A percentile compares a stretch with the other conserved stretches of the same genome.
Evolutionary conservation across 352 stramenopile genomes (phyloP).

Genomic region (Peronospora belbahrii): DNA sequence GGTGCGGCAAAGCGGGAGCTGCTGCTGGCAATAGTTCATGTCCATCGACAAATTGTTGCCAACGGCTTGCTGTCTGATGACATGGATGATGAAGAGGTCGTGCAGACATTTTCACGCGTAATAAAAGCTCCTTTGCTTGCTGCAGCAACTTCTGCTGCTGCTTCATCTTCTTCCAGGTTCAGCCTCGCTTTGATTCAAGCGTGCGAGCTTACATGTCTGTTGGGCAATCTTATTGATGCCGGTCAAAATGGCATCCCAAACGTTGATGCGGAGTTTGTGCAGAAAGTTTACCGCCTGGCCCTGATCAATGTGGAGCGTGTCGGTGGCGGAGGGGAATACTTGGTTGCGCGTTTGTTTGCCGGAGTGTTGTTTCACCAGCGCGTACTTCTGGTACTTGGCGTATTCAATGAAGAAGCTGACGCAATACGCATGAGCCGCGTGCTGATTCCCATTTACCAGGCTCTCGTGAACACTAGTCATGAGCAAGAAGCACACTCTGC

Average conservation of each 20-base stretch:
- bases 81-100: conserved; percentile 46
- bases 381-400: conserved; percentile 28
- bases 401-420: conserved; percentile 40
- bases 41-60: conserved; percentile 23
- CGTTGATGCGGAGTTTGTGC: conserved; percentile 22
- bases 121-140: conserved; percentile 15
- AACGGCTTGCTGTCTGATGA: conserved; percentile 36
- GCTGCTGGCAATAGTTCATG: conserved; percentile 25
- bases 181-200: conserved; percentile 26
- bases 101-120: conserved; percentile 18
- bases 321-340: conserved; percentile 41
- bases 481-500: conserved; percentile 50
- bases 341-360: conserved; percentile 37
- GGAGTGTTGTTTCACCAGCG: conserved; percentile 40
- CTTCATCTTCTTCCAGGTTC: conserved; percentile 12
- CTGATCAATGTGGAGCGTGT: conserved; percentile 37
- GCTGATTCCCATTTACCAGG: conserved; percentile 60
- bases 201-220: conserved; percentile 20
- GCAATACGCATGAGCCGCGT: conserved; percentile 40
- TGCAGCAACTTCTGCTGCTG: conserved; percentile 9
- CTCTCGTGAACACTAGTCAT: conserved; percentile 44
- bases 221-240: conserved; percentile 22
- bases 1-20: conserved; percentile 21
- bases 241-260: background rate
- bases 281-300: conserved; percentile 30